A percentile compares a stretch with the other conserved stretches of the same genome.
These are phyloP conservation scores for Parascedosporium putredinis DNA, from an alignment of 2,329 filamentous ascomycete genomes.

Conservation along the genomic window DNA sequence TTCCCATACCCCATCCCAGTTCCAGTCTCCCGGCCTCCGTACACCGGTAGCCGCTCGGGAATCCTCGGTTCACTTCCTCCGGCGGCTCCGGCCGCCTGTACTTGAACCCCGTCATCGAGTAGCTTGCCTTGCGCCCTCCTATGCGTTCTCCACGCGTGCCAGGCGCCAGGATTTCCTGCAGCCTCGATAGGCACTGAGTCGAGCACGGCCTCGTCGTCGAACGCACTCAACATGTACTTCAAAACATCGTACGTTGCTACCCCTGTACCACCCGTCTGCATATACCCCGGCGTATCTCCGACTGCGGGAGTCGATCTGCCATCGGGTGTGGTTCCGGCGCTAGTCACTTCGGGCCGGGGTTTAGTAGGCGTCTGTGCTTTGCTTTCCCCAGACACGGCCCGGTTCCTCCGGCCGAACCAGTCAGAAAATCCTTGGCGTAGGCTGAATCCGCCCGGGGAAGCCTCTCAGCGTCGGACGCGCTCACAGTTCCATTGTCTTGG, in stretches of 20 bases:
- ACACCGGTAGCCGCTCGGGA: conserved; percentile 11
- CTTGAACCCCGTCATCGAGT: conserved; percentile 12
- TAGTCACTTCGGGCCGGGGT: conserved; percentile 7
- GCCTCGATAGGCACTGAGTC: conserved; percentile 72
- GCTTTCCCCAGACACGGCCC: conserved; percentile 23
- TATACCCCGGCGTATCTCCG: conserved; percentile 24
- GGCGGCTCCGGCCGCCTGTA: conserved; percentile 5
- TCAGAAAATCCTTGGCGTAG: conserved; percentile 80
- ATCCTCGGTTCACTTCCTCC: conserved; percentile 8
- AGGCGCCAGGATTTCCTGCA: conserved; percentile 82
- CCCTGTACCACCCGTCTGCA: conserved; percentile 29
- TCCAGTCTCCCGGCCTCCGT: conserved; percentile 74
- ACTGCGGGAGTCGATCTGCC: conserved; percentile 3
- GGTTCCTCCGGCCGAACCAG: conserved; percentile 64
- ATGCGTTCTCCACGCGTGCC: conserved; percentile 83
- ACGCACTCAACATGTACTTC: conserved; percentile 71
- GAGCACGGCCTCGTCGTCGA: conserved; percentile 66
- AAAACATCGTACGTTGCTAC: conserved; percentile 59
- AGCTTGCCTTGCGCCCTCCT: conserved; percentile 40
- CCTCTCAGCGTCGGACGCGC: conserved; percentile 71
- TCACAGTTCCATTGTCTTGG: conserved; percentile 65
- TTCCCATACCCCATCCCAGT: conserved; percentile 97
- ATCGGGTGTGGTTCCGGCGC: conserved; percentile 9
- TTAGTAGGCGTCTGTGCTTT: conserved; percentile 8
- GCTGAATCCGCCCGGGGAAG: conserved; percentile 86